Base-by-base conservation (phyloP, 306 rosid species). In the Cercis canadensis region DNA sequence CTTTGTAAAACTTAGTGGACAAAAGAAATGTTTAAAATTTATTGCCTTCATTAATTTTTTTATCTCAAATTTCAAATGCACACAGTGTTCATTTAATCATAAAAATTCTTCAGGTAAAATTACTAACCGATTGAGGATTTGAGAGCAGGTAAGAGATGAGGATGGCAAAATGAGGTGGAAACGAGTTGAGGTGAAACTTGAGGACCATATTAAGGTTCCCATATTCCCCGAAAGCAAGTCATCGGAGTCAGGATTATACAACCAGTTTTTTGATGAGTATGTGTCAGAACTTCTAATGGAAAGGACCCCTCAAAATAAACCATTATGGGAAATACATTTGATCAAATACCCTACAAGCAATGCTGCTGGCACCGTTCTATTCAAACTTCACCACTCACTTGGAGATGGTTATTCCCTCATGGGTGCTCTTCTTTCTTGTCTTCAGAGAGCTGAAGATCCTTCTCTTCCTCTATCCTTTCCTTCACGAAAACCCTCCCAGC, bases 371-470 rank as follows among this genome's bases (percentile, higher is more conserved):
- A 84, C 76, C 5, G 0, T 82, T 8, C 57, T 89, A 8, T 78
- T 89, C 80, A 76, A 78, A 57, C 63, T 86, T 45, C 89, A 86
- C 15, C 91, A 86, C 66, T 78, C 95, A 0, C 83, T 88, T 52
- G 91, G 91, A 5, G 92, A 88, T 83, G 94, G 87, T 18, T 83
- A 79, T 60, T 83, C 88, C 4, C 71, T 85, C 8, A 88, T 88
- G 96, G 69, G 84, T 21, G 80, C 85, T 46, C 88, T 89, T 72
- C 79, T 89, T 50, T 81, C 92, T 39, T 87, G 82, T 74, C 76
- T 85, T 0, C 78, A 62, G 24, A 81, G 90, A 65, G 84, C 74
- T 5, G 84, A 81, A 43, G 62, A 89, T 24, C 90, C 89, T 77
- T 84, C 87, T 51, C 62, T 80, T 61, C 90, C 96, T 4, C 52